Base-by-base conservation (phyloP, 257 asterid species). In the Paraleonurus japonicus region DNA sequence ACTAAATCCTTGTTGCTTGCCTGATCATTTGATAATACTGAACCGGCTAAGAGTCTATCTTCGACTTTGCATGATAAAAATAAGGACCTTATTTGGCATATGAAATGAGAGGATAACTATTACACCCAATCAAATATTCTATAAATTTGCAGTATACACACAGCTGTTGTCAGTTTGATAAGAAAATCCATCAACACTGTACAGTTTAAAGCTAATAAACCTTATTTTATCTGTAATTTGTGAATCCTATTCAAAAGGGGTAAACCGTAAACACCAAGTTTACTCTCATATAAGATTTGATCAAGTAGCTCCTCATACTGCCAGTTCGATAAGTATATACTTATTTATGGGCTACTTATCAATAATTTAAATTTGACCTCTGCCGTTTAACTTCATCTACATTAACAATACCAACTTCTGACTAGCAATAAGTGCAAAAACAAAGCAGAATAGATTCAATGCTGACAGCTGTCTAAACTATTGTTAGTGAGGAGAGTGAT, bases 151-250 rank as follows among this genome's bases (percentile, higher is more conserved):
- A 51, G 26, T 62, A 63, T 51, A 26, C 30, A 9, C 35, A 35
- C 50, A 17, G n/a, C 5, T 4, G 11, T 37, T 32, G 10, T 72
- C 12, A 37, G 30, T 28, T 53, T 53, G 27, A 45, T 50, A 65
- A 65, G 41, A 64, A n/a, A 53, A 37, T 27, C 67, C 43, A 33
- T 4, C 7, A 63, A 4, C 10, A 55, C 43, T 33, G 4, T 20
- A 27, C 61, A 43, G 24, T 61, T 65, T 22, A 69, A 48, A 32
- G 73, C 73, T 26, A 27, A 35, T 19, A 10, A 15, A 74, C 10
- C 0, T n/a, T n/a, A n/a, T n/a, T n/a, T 47, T 15, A 28, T 28
- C 20, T 47, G 27, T 16, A 27, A 48, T n/a, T 65, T 41, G 69
- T n/a, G 54, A 47, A 66, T 26, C 70, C 15, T 23, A 41, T 54